Conservation (phyloP, 345 rosid genomes). For the Punica granatum region DNA sequence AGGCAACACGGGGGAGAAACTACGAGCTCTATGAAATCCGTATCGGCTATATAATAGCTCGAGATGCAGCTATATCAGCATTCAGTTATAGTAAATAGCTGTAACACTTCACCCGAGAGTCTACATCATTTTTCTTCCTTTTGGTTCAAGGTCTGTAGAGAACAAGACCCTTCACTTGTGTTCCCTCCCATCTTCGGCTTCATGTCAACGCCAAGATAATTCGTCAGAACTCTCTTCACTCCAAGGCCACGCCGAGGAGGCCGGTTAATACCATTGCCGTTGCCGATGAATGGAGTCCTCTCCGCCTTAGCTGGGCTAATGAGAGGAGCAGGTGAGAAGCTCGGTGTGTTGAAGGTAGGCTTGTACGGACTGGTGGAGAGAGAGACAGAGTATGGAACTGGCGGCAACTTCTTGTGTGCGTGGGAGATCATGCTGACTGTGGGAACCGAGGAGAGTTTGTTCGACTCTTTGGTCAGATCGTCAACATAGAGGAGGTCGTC, state of each 20-base stretch:
- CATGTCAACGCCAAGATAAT: conserved; percentile 69
- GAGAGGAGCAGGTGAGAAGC: conserved; percentile 54
- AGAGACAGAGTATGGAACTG: conserved; percentile 51
- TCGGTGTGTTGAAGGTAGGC: conserved; percentile 59
- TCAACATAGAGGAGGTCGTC: conserved; percentile 90
- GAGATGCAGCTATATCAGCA: not conserved
- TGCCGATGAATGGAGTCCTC: conserved; percentile 55
- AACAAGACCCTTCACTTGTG: conserved; percentile 30
- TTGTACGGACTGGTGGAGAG: conserved; percentile 59
- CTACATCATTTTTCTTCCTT: conserved; percentile 12
- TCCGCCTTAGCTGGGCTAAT: conserved; percentile 63
- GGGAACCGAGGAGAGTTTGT: conserved; percentile 47
- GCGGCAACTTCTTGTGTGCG: conserved; percentile 48
- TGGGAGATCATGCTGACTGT: conserved; percentile 45
- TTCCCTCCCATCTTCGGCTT: conserved; percentile 50
- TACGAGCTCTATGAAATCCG: not conserved
- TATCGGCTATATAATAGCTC: not conserved
- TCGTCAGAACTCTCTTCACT: conserved; percentile 67
- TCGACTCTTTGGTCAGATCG: conserved; percentile 71
- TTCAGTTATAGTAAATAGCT: conserved; percentile 10
- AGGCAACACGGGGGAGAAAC: not conserved
- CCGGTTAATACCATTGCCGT: conserved; percentile 27
- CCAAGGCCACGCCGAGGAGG: conserved; percentile 74
- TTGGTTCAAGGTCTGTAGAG: conserved; percentile 14
- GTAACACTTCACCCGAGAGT: conserved; percentile 1